Conservation (phyloP, 345 rosid genomes). For the Syzygium grande region DNA sequence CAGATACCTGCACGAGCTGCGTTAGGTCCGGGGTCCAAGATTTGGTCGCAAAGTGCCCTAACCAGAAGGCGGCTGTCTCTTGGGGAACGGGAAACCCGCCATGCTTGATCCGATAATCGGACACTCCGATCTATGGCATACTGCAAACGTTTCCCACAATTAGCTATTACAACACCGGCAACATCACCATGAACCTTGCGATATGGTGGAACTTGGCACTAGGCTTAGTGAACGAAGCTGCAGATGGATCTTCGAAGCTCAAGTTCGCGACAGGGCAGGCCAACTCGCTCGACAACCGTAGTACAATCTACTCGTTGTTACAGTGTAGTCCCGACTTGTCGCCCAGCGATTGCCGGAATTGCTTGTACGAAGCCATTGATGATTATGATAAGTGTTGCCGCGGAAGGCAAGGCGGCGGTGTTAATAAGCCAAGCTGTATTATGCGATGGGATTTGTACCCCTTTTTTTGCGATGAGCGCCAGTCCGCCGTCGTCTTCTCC, state of each 20-base stretch:
- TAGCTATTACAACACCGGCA: background rate
- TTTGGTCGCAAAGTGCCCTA: too few species aligned
- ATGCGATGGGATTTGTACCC: constrained; percentile 38
- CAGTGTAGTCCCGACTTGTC: constrained; percentile 56
- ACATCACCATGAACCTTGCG: constrained; percentile 1
- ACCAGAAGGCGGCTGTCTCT: too few species aligned
- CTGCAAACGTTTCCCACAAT: too few species aligned
- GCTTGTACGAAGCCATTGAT: constrained; percentile 8
- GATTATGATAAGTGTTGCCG: constrained; percentile 1
- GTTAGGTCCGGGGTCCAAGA: background rate
- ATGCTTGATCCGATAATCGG: too few species aligned
- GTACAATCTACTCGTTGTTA: constrained; percentile 27
- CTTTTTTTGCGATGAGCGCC: constrained; percentile 15
- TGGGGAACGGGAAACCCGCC: too few species aligned
- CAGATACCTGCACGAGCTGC: constrained; percentile 15
- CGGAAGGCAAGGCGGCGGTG: constrained; percentile 31
- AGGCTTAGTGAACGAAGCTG: constrained; percentile 1
- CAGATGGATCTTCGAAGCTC: constrained; percentile 12
- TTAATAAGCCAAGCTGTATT: constrained; percentile 32
- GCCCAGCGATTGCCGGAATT: constrained; percentile 13
- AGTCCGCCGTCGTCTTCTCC: constrained; percentile 2
- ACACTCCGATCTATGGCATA: too few species aligned
- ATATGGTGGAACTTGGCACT: constrained; percentile 23
- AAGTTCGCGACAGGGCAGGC: constrained; percentile 29
- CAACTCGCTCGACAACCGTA: background rate